Evolutionary conservation across 192 early-diverging fungal genomes (phyloP), one percentile per base, ranked within the genome.

Genomic region (Podila clonocystis): DNA sequence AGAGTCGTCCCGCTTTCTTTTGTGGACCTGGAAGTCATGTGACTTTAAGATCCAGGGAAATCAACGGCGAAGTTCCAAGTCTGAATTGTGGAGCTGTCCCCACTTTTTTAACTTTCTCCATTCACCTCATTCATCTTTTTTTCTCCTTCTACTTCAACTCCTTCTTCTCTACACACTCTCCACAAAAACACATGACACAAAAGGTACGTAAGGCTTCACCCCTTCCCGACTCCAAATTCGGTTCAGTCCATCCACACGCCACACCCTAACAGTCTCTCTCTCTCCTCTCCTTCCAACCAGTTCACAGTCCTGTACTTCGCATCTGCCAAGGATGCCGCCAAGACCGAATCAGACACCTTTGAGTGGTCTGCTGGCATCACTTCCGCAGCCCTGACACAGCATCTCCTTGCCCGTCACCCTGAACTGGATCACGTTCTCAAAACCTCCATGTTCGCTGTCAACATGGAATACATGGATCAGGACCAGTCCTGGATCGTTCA

Each of bases 291-390:
- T 49, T 30, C 57, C 38, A 34, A 55, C 20, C 12, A 89, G 88
- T 74, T 91, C 50, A 90, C 67, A 45, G 73, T 91, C 20, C 86
- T 91, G 22, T 91, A 91, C 62, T 91, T 91, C 82, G 91, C 91
- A 4, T 62, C 85, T 22, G 87, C 88, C 29, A 74, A 84, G 50
- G 90, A 91, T 61, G 82, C 83, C 22, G 82, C 87, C 19, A 77
- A 79, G 28, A 50, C 74, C 1, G 69, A 85, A 0, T 66, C 72
- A 20, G 90, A 91, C 68, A 63, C 50, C 33, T 71, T 91, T 33
- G 67, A 76, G 24, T 65, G 88, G 41, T 70, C 71, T 1, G 11
- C 57, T 28, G 62, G 68, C 22, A 65, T 63, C 26, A 61, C 68
- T n/a, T 62, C 86, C 7, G 48, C 73, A 20, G 22, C 17, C 0